Base-by-base conservation (phyloP, 225 moss, liverwort and hornwort species). In the Lunularia cruciata region DNA sequence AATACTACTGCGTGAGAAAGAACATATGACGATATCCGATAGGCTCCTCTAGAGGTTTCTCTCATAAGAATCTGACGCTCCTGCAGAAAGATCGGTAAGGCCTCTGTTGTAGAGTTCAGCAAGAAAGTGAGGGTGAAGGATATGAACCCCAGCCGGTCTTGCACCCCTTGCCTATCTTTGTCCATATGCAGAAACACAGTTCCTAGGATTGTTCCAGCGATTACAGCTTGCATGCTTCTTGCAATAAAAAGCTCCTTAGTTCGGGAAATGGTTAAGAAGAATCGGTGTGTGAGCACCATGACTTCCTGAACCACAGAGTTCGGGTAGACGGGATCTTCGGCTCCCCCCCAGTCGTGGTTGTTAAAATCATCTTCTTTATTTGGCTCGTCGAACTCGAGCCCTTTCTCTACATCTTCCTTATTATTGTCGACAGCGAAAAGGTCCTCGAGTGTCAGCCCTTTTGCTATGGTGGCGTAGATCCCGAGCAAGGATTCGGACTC, bases 1-100 rank as follows among this genome's bases (percentile, higher is more conserved):
- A 90, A 93, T 6, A 93, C 76, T 8, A 93, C 54, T 3, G 85
- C 82, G 69, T 88, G 88, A 33, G 92, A 85, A 0, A 93, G 63
- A 11, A 79, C 78, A 49, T 93, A 93, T 1, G 86, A 86, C 0
- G 92, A 93, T 34, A 93, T 72, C 15, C 92, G 88, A 34, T 93
- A 93, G 4, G 92, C 92, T 0, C 92, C 92, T 43, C 92, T 79
- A 1, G 92, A 93, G 0, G 85, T 81, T 56, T 93, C 92, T 16
- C 86, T 66, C 19, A 81, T 86, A 18, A 93, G 64, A 11, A 93
- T 93, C 60, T 89, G 83, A 25, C 90, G 83, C 36, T 93, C 92
- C 28, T 83, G 82, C 0, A 93, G 77, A 18, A 93, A 93, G 4
- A 93, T 93, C 0, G 92, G 88, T 0, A 93, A 82, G 3, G 84